These are phyloP conservation scores for Mentha longifolia DNA, from an alignment of 257 asterid species.

Conservation along the genomic window DNA sequence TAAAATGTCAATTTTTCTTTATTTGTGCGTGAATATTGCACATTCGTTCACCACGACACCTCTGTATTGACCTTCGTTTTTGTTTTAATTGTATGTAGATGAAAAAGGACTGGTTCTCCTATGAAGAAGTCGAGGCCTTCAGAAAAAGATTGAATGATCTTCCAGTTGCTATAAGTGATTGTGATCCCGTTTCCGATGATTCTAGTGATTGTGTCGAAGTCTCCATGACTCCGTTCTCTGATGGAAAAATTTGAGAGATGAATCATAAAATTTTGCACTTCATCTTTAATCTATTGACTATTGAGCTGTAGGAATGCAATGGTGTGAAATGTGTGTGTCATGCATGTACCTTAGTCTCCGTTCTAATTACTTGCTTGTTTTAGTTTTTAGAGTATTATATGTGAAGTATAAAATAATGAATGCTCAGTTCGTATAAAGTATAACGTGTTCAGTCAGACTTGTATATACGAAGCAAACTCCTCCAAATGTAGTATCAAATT, in stretches of 20 bases:
- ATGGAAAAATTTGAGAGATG: not conserved
- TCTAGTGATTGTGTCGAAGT: slow-evolving; percentile 31
- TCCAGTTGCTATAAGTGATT: slow-evolving; percentile 13
- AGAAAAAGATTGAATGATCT: slow-evolving; percentile 39
- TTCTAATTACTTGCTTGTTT: not conserved
- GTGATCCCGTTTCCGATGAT: slow-evolving; percentile 27
- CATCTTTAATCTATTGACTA: not conserved
- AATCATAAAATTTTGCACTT: not conserved
- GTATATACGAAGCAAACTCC: too few relatives aligned
- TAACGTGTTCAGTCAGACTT: too few relatives aligned
- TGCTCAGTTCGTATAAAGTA: too few relatives aligned
- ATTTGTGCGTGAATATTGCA: not conserved
- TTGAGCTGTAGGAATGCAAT: too few relatives aligned
- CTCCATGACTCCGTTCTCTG: not conserved
- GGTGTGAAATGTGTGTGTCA: not conserved
- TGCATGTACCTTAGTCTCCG: not conserved
- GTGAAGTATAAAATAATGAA: too few relatives aligned
- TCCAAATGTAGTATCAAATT: too few relatives aligned
- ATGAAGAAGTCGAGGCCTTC: slow-evolving; percentile 52
- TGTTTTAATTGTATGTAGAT: slow-evolving; percentile 43
- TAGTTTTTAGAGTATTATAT: too few relatives aligned
- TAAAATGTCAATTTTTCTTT: not conserved
- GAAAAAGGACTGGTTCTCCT: slow-evolving; percentile 59
- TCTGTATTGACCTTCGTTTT: not conserved
- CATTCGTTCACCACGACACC: not conserved